Evolutionary conservation across 2,329 filamentous ascomycete genomes (phyloP).

Genomic region (Xylariomycetidae sp.): DNA sequence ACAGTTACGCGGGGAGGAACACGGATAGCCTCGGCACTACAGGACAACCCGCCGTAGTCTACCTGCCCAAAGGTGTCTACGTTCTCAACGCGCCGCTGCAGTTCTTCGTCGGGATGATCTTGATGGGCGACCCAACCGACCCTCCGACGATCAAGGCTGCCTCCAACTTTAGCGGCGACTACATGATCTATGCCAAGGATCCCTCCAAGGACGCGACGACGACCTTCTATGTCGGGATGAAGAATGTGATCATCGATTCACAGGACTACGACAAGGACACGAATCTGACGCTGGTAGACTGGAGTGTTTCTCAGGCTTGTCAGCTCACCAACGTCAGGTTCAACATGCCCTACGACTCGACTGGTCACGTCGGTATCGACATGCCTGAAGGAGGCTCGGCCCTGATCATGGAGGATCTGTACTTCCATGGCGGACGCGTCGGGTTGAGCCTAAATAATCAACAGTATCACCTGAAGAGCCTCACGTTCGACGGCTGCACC

Average conservation of each 20-base stretch:
- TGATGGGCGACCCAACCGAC: constrained; percentile 33
- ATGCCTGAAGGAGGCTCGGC: constrained; percentile 15
- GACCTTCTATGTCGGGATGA: constrained; percentile 32
- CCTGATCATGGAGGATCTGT: constrained; percentile 16
- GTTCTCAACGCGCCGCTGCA: constrained; percentile 16
- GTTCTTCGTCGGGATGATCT: constrained; percentile 26
- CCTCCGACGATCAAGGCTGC: constrained; percentile 22
- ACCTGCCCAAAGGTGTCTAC: constrained; percentile 22
- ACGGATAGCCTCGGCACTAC: constrained; percentile 14
- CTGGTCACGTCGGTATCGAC: constrained; percentile 29
- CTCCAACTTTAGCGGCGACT: constrained; percentile 13
- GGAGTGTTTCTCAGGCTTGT: constrained; percentile 33
- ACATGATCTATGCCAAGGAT: constrained; percentile 25
- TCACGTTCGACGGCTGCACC: constrained; percentile 16
- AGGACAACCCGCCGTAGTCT: constrained; percentile 20
- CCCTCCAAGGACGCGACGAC: constrained; percentile 21
- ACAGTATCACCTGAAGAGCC: constrained; percentile 17
- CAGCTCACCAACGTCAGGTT: constrained; percentile 33
- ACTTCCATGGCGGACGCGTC: constrained; percentile 13
- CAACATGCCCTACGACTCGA: constrained; percentile 28
- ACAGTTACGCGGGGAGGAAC: constrained; percentile 9
- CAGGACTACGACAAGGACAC: constrained; percentile 21
- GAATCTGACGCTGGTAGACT: constrained; percentile 29
- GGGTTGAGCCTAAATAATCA: constrained; percentile 14
- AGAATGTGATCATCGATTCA: constrained; percentile 34